Evolutionary conservation across 78 protist genomes (phyloP).

Genomic region (Tieghemostelium lacteum): DNA sequence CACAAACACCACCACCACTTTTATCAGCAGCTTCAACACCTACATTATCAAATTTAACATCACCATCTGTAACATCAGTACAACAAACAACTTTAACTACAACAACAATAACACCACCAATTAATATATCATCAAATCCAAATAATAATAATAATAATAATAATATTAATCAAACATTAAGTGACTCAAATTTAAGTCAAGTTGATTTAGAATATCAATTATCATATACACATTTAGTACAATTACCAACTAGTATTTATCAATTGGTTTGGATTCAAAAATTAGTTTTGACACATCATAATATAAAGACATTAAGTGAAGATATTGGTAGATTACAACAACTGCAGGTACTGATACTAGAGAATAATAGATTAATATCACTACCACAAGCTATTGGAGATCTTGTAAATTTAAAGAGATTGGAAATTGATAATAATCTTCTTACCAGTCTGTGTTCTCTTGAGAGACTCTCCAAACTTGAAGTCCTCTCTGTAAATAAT

Average conservation of each 20-base stretch:
- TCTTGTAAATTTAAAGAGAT: constrained; percentile 49
- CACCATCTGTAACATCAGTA: neutral
- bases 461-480: constrained; percentile 56
- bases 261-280: constrained; percentile 55
- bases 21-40: neutral
- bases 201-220: constrained; percentile 54
- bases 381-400: constrained; percentile 61
- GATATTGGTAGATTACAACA: constrained; percentile 75
- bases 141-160: neutral
- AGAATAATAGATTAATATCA: constrained; percentile 46
- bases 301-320: constrained; percentile 42
- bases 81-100: neutral
- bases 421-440: constrained; percentile 65
- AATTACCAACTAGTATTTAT: constrained; percentile 39
- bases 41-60: constrained; percentile 20
- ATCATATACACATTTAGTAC: constrained; percentile 48
- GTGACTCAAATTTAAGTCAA: neutral
- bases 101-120: neutral
- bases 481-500: constrained; percentile 70
- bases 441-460: constrained; percentile 45
- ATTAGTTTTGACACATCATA: constrained; percentile 68
- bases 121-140: neutral
- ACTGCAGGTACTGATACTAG: constrained; percentile 49
- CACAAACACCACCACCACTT: neutral
- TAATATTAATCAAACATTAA: neutral